These are phyloP conservation scores for Phoma sp. DNA, from an alignment of 2,329 filamentous ascomycete genomes.

Conservation along the genomic window DNA sequence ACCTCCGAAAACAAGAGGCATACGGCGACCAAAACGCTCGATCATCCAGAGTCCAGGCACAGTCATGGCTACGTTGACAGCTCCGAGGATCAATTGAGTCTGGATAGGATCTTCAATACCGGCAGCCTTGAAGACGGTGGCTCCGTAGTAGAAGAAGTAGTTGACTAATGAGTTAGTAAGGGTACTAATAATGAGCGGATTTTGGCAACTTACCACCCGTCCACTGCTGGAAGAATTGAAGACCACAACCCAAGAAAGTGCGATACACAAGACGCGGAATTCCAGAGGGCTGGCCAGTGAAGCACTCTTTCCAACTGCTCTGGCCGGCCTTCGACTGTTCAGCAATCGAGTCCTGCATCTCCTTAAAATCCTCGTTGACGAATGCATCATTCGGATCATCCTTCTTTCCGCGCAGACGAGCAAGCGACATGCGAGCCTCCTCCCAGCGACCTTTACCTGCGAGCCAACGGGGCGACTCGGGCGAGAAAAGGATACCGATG, in stretches of 20 bases:
- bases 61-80: conserved; percentile 71
- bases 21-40: conserved; percentile 70
- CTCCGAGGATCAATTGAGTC: conserved; percentile 50
- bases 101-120: conserved; percentile 69
- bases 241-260: conserved; percentile 36
- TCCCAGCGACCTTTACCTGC: conserved; percentile 57
- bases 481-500: conserved; percentile 38
- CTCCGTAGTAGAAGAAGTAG: conserved; percentile 61
- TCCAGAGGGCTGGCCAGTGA: conserved; percentile 42
- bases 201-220: conserved; percentile 22
- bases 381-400: conserved; percentile 53
- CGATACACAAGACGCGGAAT: conserved; percentile 49
- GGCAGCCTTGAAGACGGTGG: conserved; percentile 69
- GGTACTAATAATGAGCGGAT: neutral
- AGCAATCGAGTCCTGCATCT: conserved; percentile 40
- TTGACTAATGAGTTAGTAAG: conserved; percentile 42
- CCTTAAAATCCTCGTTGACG: conserved; percentile 60
- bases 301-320: conserved; percentile 39
- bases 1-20: conserved; percentile 69
- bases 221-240: conserved; percentile 44
- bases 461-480: conserved; percentile 50
- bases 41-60: conserved; percentile 72
- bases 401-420: conserved; percentile 60
- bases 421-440: conserved; percentile 58
- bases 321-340: conserved; percentile 37